Conservation (phyloP, 169 alveolate species). For the Plasmodium gallinaceum region DNA sequence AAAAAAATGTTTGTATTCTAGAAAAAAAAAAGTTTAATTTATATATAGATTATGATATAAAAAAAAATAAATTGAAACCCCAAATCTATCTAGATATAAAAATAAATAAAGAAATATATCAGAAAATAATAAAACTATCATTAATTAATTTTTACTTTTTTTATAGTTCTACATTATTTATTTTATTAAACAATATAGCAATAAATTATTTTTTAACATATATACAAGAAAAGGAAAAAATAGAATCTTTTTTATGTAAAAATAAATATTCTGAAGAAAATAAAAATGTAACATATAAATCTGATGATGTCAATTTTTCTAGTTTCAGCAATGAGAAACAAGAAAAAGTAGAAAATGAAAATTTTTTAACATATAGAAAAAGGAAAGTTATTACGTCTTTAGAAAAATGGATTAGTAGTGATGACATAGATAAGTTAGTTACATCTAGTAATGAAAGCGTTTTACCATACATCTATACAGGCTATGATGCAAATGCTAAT, state of each 20-base stretch:
- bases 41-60: constrained; percentile 39
- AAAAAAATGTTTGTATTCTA: constrained; percentile 50
- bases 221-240: constrained; percentile 59
- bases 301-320: background rate
- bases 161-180: constrained; percentile 67
- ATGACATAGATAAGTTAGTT: constrained; percentile 25
- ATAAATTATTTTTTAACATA: constrained; percentile 48
- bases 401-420: constrained; percentile 54
- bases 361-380: background rate
- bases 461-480: background rate
- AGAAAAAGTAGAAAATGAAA: background rate
- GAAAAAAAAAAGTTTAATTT: constrained; percentile 50
- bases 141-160: constrained; percentile 48
- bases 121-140: constrained; percentile 37
- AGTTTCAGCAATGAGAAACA: background rate
- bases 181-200: constrained; percentile 27
- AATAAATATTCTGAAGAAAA: background rate
- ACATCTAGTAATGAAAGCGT: constrained; percentile 14
- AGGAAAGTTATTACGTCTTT: background rate
- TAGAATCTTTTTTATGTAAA: constrained; percentile 4
- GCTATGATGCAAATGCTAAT: background rate
- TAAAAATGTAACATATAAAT: background rate
- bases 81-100: constrained; percentile 62
- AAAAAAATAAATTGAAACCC: constrained; percentile 6
- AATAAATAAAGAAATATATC: constrained; percentile 27